Evolutionary conservation across 2,329 filamentous ascomycete species (phyloP).

Genomic region (Aspergillus sp.): DNA sequence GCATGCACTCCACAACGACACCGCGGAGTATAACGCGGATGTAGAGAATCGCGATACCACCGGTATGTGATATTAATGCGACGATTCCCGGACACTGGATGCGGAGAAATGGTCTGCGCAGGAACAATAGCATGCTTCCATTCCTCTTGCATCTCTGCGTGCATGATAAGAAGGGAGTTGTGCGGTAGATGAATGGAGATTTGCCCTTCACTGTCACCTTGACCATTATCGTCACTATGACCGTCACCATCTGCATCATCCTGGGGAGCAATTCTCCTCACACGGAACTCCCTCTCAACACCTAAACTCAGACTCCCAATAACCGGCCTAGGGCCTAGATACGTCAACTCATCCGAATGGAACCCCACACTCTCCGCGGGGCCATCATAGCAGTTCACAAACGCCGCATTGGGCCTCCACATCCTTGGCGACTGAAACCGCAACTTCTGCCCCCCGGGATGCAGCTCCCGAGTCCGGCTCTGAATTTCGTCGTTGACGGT

Average conservation of each 20-base stretch:
- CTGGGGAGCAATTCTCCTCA: conserved; percentile 62
- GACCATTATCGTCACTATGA: conserved; percentile 8
- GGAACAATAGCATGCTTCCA: conserved; percentile 88
- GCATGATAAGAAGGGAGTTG: conserved; percentile 90
- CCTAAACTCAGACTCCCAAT: conserved; percentile 88
- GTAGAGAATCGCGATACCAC: conserved; percentile 68
- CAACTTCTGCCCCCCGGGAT: conserved; percentile 64
- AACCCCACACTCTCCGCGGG: conserved; percentile 77
- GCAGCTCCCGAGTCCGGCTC: conserved; percentile 58
- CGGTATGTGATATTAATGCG: conserved; percentile 93
- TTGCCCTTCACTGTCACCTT: conserved; percentile 64
- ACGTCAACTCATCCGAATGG: conserved; percentile 87
- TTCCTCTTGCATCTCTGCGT: conserved; percentile 93
- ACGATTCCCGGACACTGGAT: conserved; percentile 69
- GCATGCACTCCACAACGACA: conserved; percentile 66
- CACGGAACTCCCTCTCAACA: conserved; percentile 86
- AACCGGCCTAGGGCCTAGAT: conserved; percentile 76
- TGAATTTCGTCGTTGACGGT: conserved; percentile 73
- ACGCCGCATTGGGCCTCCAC: conserved; percentile 83
- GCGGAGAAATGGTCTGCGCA: conserved; percentile 67
- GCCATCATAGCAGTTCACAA: conserved; percentile 90
- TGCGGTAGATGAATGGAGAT: conserved; percentile 90
- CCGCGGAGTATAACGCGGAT: conserved; percentile 67
- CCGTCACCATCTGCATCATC: conserved; percentile 38
- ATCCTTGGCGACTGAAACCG: conserved; percentile 62